Evolutionary conservation across 768 basidiomycete species (phyloP), one percentile per base, ranked within the genome.

Genomic region (Neoboletus magnificus): DNA sequence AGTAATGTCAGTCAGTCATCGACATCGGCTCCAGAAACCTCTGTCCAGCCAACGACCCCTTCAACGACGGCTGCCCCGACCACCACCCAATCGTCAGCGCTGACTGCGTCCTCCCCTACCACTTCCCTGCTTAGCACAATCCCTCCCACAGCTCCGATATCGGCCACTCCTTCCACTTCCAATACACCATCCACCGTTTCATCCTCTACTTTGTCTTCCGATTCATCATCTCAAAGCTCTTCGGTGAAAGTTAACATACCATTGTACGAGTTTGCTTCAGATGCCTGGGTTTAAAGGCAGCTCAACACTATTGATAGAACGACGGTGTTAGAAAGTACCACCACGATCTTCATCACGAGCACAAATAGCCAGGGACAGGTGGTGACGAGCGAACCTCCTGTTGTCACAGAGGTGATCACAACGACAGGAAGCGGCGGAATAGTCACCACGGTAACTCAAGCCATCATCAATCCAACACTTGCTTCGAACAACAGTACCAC

Each of bases 391-490:
- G 76, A 82, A 10, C 87, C 88, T 18, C 71, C 81, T 8, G 63
- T 78, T 29, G 66, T 91, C 59, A 91, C 89, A 9, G 71, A 79
- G 33, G 73, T 80, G 13, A 63, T 81, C 37, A 83, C 79, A 6
- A 79, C 81, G 25, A 87, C 84, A 11, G 72, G 73, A 33, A 75
- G 72, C 22, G 74, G 82, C 61, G 89, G 89, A 15, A 61, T 66
- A 15, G 62, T 78, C 33, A 74, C 77, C 46, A 86, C 86, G 1
- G 73, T 87, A 55, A 91, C 89, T 0, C 75, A 83, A 62, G 71
- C 84, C 22, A 73, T 82, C 36, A 74, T 82, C n/a, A 91, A 91
- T 64, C 89, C 88, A 20, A 89, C 90, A 18, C 77, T 91, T 39
- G 80, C 74, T 50, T 71, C 82, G 13, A 74, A 85, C 65, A 74